Conservation (phyloP, 2,329 filamentous ascomycete genomes). For the Lachnellula willkommii region DNA sequence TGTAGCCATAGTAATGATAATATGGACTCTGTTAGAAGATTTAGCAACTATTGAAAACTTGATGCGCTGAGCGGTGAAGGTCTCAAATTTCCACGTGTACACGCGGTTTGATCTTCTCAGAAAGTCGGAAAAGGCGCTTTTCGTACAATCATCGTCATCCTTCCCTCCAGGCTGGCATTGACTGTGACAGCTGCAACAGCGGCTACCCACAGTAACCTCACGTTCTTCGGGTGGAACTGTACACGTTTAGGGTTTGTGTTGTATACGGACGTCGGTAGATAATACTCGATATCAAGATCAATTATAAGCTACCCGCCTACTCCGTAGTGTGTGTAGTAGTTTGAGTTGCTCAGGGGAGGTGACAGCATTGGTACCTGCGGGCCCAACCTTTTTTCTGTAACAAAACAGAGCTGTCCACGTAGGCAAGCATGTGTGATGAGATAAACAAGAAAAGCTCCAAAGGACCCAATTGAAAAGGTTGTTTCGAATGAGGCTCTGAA, state of each 20-base stretch:
- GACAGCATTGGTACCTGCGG: too few relatives aligned
- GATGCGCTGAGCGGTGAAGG: too few relatives aligned
- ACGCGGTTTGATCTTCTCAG: too few relatives aligned
- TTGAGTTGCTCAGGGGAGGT: neutral
- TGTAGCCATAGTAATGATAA: too few relatives aligned
- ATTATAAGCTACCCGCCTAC: too few relatives aligned
- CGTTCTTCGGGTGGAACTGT: slow-evolving; percentile 6
- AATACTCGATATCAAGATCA: neutral
- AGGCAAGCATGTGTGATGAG: neutral
- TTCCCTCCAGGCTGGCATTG: neutral
- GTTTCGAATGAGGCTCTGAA: neutral
- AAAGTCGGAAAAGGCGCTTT: neutral
- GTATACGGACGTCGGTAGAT: slow-evolving; percentile 4
- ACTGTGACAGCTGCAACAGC: neutral
- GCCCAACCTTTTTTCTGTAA: too few relatives aligned
- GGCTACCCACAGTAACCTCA: neutral
- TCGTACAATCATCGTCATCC: neutral
- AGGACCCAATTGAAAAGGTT: neutral
- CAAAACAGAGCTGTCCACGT: too few relatives aligned
- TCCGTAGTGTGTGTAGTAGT: neutral
- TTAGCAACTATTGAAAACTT: too few relatives aligned
- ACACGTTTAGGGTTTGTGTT: slow-evolving; percentile 17
- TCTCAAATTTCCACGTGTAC: too few relatives aligned
- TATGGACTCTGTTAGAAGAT: too few relatives aligned
- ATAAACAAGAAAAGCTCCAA: neutral